phyloP scores from a whole-genome alignment of 306 rosid genomes.

The Prunus davidiana region DNA sequence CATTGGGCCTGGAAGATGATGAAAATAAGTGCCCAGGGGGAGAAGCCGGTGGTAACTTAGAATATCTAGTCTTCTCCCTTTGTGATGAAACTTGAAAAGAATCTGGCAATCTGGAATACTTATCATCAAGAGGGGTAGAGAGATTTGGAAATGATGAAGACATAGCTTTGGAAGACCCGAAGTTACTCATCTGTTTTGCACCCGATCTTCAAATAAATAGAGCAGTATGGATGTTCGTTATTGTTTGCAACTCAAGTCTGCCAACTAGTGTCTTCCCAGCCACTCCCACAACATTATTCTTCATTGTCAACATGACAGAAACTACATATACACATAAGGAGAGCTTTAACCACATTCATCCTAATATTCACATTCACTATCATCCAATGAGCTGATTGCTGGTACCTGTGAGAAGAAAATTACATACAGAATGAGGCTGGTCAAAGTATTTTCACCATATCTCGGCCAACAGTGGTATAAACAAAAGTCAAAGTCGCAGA shows the following conservation, averaged over 20 bases:
- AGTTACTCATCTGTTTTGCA: constrained; percentile 48
- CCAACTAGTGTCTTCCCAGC: constrained; percentile 12
- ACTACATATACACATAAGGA: constrained; percentile 1
- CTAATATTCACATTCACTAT: background rate
- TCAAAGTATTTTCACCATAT: background rate
- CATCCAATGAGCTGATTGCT: background rate
- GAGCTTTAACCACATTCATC: background rate
- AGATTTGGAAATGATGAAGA: constrained; percentile 54
- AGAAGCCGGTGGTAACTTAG: constrained; percentile 40
- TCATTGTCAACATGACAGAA: constrained; percentile 16
- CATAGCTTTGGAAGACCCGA: constrained; percentile 43
- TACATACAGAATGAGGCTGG: background rate
- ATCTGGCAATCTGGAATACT: constrained; percentile 42
- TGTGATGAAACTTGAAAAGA: constrained; percentile 48
- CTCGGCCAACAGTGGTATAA: background rate
- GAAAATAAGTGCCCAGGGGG: constrained; percentile 39
- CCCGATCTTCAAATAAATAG: constrained; percentile 50
- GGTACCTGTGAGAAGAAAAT: constrained; percentile 16
- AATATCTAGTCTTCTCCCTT: constrained; percentile 34
- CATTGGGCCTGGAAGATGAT: constrained; percentile 35
- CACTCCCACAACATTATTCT: constrained; percentile 17
- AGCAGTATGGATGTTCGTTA: constrained; percentile 31
- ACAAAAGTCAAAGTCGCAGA: background rate
- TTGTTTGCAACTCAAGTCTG: background rate
- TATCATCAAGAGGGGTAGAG: constrained; percentile 34